A percentile compares a stretch with the other conserved stretches of the same genome.
These are phyloP conservation scores for Neonectria magnoliae DNA, from an alignment of 2,329 filamentous ascomycete genomes.

Conservation along the genomic window DNA sequence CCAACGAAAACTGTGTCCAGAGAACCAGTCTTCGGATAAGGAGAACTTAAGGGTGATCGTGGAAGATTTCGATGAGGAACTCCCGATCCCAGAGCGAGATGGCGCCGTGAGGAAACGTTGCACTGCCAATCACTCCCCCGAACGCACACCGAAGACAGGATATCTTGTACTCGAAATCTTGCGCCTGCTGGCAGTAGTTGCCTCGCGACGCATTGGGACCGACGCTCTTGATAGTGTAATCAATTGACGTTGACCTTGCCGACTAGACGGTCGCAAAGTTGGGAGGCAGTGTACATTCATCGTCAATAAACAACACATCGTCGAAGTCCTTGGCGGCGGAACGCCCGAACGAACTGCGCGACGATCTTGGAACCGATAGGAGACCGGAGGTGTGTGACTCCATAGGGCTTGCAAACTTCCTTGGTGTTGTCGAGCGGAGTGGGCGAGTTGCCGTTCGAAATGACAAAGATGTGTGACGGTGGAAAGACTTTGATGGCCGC, in stretches of 20 bases:
- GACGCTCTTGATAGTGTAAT: slow-evolving; percentile 29
- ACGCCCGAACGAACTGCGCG: slow-evolving; percentile 24
- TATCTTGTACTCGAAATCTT: slow-evolving; percentile 29
- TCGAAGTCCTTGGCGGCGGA: slow-evolving; percentile 15
- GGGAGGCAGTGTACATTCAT: slow-evolving; percentile 19
- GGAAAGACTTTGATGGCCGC: slow-evolving; percentile 22
- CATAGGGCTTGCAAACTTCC: slow-evolving; percentile 17
- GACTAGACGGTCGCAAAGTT: slow-evolving; percentile 13
- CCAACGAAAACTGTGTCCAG: slow-evolving; percentile 20
- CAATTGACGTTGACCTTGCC: slow-evolving; percentile 24
- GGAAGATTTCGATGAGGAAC: slow-evolving; percentile 21
- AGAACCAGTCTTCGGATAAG: slow-evolving; percentile 27
- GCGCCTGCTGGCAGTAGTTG: slow-evolving; percentile 20
- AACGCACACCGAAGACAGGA: slow-evolving; percentile 17
- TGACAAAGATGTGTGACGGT: slow-evolving; percentile 20
- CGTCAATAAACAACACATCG: slow-evolving; percentile 24
- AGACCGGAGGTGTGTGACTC: slow-evolving; percentile 24
- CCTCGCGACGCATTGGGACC: slow-evolving; percentile 15
- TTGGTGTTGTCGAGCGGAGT: slow-evolving; percentile 22
- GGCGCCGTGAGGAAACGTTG: slow-evolving; percentile 24
- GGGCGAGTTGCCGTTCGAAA: slow-evolving; percentile 26
- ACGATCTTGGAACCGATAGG: slow-evolving; percentile 27
- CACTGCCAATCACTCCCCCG: slow-evolving; percentile 13
- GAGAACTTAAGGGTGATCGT: slow-evolving; percentile 21
- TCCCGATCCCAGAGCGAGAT: slow-evolving; percentile 23